These are phyloP conservation scores for Trichophyton verrucosum DNA, from an alignment of 2,329 filamentous ascomycete genomes.

Conservation along the genomic window DNA sequence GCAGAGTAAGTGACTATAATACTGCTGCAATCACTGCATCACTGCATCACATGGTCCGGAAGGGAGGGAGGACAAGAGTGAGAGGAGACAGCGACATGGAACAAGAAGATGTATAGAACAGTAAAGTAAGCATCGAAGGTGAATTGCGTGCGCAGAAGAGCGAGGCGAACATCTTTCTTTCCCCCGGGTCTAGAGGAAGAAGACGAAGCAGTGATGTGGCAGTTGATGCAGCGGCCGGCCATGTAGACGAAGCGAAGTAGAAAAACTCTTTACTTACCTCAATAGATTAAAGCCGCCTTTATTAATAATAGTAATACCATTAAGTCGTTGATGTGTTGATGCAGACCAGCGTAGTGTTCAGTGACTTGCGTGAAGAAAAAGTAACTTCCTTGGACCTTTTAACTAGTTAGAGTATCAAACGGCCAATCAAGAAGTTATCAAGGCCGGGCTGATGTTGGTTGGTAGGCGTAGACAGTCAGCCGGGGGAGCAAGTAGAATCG, in stretches of 20 bases:
- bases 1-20: background rate
- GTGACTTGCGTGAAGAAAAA: background rate
- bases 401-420: background rate
- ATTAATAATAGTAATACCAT: slow-evolving; percentile 3
- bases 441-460: background rate
- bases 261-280: slow-evolving; percentile 1
- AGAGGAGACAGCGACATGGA: background rate
- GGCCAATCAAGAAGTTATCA: background rate
- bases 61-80: background rate
- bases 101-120: background rate
- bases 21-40: no score
- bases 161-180: background rate
- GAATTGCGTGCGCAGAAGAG: background rate
- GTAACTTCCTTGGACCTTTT: background rate
- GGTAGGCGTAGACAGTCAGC: background rate
- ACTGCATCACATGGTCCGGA: background rate
- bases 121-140: background rate
- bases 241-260: background rate
- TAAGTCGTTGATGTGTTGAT: background rate
- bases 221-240: no score
- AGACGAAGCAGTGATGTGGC: no score
- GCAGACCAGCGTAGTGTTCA: background rate
- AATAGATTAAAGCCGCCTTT: background rate
- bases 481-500: background rate
- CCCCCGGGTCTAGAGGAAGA: background rate